Conservation (phyloP, 2,329 filamentous ascomycete species). For the Aspergillus eucalypticola region DNA sequence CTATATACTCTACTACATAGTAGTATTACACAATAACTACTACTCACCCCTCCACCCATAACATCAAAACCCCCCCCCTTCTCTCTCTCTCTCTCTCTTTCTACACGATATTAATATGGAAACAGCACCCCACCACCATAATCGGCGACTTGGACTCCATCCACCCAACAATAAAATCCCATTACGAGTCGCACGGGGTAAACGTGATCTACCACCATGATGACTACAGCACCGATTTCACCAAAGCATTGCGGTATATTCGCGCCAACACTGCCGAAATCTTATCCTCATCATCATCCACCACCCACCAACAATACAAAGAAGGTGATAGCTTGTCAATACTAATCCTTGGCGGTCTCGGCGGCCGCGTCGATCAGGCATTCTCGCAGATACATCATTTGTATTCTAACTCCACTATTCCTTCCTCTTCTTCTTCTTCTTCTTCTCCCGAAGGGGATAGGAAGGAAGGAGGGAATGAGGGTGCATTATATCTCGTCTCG, state of each 20-base stretch:
- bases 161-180: slow-evolving; percentile 58
- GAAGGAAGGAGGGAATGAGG: slow-evolving; percentile 28
- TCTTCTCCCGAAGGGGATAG: too few relatives aligned
- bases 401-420: slow-evolving; percentile 36
- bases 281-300: slow-evolving; percentile 12
- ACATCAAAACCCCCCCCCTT: too few relatives aligned
- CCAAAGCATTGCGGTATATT: slow-evolving; percentile 71
- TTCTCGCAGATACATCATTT: slow-evolving; percentile 87
- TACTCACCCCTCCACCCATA: too few relatives aligned
- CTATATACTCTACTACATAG: too few relatives aligned
- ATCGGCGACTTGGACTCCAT: slow-evolving; percentile 93
- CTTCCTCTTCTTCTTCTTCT: too few relatives aligned
- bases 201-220: slow-evolving; percentile 70
- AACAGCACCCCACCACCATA: slow-evolving; percentile 66
- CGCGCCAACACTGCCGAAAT: slow-evolving; percentile 39
- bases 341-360: slow-evolving; percentile 80
- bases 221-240: slow-evolving; percentile 88
- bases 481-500: slow-evolving; percentile 75
- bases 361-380: slow-evolving; percentile 89
- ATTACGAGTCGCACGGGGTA: slow-evolving; percentile 63
- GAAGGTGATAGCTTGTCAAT: slow-evolving; percentile 55
- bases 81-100: too few relatives aligned
- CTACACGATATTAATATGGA: not conserved
- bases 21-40: too few relatives aligned
- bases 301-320: not conserved